These are phyloP conservation scores for Pterulicium gracile DNA, from an alignment of 1,284 basidiomycete species.

Conservation along the genomic window DNA sequence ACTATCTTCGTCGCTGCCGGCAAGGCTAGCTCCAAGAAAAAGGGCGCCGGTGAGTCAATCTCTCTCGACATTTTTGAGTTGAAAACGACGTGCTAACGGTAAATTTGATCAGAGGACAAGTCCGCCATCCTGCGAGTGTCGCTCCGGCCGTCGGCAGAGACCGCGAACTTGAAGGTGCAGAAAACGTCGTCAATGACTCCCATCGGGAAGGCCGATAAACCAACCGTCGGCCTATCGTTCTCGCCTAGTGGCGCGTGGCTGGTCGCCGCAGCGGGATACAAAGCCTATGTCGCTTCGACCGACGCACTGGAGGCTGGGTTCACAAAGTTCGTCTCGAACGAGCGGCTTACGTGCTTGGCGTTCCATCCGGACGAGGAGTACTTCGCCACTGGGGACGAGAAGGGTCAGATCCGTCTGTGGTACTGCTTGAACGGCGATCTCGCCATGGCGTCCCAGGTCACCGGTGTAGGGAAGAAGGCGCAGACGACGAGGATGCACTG, in stretches of 20 bases:
- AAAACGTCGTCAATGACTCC: conserved; percentile 40
- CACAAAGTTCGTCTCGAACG: conserved; percentile 77
- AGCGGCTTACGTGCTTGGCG: conserved; percentile 76
- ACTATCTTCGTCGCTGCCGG: conserved; percentile 61
- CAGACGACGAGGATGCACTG: conserved; percentile 89
- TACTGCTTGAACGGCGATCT: conserved; percentile 71
- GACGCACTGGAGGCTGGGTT: conserved; percentile 55
- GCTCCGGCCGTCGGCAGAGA: conserved; percentile 35
- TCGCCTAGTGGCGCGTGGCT: conserved; percentile 79
- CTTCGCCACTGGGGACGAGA: conserved; percentile 89
- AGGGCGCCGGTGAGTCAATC: conserved; percentile 30
- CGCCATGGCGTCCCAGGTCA: conserved; percentile 27
- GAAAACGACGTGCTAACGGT: too few species aligned
- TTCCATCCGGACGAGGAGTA: conserved; percentile 88
- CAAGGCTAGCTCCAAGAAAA: conserved; percentile 36
- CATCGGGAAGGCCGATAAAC: conserved; percentile 62
- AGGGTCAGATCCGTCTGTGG: conserved; percentile 85
- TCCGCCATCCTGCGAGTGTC: conserved; percentile 50
- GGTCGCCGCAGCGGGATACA: conserved; percentile 71
- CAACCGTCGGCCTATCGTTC: conserved; percentile 49
- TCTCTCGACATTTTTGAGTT: conserved; percentile 5
- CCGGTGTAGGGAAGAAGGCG: conserved; percentile 58
- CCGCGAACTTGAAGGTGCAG: conserved; percentile 29
- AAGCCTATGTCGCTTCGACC: conserved; percentile 68
- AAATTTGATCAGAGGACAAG: conserved; percentile 34